These are phyloP conservation scores for Sutorius australiensis DNA, from an alignment of 768 basidiomycete species.

Conservation along the genomic window DNA sequence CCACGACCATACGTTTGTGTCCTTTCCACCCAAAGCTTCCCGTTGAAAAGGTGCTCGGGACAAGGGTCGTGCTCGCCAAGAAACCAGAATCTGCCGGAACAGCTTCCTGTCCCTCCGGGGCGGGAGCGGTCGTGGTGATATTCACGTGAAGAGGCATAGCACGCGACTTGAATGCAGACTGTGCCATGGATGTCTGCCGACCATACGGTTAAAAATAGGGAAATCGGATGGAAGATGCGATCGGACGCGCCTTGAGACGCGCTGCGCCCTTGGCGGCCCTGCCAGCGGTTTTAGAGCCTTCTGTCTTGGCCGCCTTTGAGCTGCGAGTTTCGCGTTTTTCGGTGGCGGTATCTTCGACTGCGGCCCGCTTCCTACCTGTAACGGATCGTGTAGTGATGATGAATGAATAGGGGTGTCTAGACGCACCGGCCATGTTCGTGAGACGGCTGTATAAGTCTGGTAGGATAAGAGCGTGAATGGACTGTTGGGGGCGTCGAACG, in stretches of 20 bases:
- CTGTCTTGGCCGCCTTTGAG: constrained; percentile 51
- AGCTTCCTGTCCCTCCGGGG: constrained; percentile 29
- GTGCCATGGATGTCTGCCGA: constrained; percentile 42
- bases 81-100: constrained; percentile 53
- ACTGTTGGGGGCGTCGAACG: not conserved
- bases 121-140: constrained; percentile 62
- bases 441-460: not conserved
- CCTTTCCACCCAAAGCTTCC: constrained; percentile 89
- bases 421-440: constrained; percentile 30
- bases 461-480: not conserved
- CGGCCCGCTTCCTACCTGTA: constrained; percentile 45
- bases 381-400: not conserved
- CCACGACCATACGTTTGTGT: constrained; percentile 60
- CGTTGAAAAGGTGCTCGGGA: constrained; percentile 60
- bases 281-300: constrained; percentile 29
- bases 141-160: constrained; percentile 68
- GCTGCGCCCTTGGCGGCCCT: constrained; percentile 38
- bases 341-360: constrained; percentile 32
- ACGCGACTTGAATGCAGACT: constrained; percentile 54
- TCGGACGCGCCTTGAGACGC: constrained; percentile 42
- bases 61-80: constrained; percentile 52
- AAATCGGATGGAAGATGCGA: not conserved
- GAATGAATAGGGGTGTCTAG: constrained; percentile 11
- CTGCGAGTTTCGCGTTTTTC: constrained; percentile 40
- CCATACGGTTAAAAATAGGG: constrained; percentile 1